Base-by-base conservation (phyloP, 1,284 basidiomycete species). In the Cerioporus squamosus region DNA sequence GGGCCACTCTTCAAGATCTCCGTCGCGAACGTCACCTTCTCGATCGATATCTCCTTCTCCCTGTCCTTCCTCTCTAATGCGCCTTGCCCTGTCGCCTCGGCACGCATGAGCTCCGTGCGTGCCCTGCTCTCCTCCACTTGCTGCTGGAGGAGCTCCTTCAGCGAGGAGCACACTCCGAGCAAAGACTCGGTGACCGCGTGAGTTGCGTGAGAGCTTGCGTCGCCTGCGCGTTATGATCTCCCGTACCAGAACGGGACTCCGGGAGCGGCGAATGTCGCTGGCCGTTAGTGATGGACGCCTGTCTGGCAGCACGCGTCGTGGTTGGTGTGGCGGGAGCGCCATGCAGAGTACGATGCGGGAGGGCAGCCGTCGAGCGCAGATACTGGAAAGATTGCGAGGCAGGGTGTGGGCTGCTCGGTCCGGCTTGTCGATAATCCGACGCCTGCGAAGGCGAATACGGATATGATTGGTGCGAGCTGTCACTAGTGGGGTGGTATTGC, bases 1-100 rank as follows among this genome's bases (percentile, higher is more conserved):
- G 71, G 74, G 9, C 80, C 76, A 62, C 82, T 86, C n/a, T 77
- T 73, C 58, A 89, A 70, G 15, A 89, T 61, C 48, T 85, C 84
- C 57, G 86, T 84, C 31, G 88, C 89, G 54, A 82, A 79, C 60
- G 84, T 81, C 36, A 82, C 82, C 65, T 82, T 86, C 62, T 87
- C 82, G 67, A 84, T 86, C 44, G 77, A 75, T 51, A 73, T 76
- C 17, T 74, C 75, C n/a, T 77, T 75, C 54, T 83, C 80, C 66
- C 81, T 82, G 58, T 72, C 63, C 18, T 22, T 31, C 29, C 40
- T 23, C 10, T 36, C 42, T 51, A 51, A 60, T 53, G 42, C 52
- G 43, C 43, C 60, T 78, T 66, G 63, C 29, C 40, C 43, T 1
- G 50, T 54, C 74, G 60, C 44, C 79, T 80, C 68, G 81, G 81